phyloP scores from a whole-genome alignment of 2,329 filamentous ascomycete species.

The Fusarium falciforme region DNA sequence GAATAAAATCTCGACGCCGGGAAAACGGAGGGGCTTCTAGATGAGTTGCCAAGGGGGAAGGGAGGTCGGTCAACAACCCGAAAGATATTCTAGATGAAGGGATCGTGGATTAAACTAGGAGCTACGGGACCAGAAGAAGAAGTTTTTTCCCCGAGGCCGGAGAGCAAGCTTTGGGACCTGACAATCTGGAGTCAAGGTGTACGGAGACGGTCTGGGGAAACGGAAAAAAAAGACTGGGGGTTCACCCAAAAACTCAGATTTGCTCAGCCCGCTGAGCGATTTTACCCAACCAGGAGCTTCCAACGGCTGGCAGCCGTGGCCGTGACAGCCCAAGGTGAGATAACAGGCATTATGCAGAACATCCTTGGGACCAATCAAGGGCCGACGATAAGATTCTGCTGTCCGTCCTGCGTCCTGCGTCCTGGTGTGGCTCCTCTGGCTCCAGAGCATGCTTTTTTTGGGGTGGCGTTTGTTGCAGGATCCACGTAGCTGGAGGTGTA shows the following conservation, averaged over 20 bases:
- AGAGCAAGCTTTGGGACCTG: conserved; percentile 11
- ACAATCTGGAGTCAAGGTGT: conserved; percentile 27
- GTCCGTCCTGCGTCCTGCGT: conserved; percentile 19
- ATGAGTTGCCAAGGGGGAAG: conserved; percentile 17
- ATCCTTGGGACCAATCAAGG: conserved; percentile 43
- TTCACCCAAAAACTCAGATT: conserved; percentile 30
- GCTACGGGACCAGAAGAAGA: neutral
- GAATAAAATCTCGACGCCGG: conserved; percentile 31
- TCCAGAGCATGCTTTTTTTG: conserved; percentile 36
- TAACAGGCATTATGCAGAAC: conserved; percentile 51
- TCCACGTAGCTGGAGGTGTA: neutral
- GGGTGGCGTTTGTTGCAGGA: conserved; percentile 28
- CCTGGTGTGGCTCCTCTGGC: conserved; percentile 22
- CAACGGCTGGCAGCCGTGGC: conserved; percentile 35
- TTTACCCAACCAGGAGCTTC: conserved; percentile 31
- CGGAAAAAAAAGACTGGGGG: conserved; percentile 22
- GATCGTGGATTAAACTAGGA: neutral
- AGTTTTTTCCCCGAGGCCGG: conserved; percentile 27
- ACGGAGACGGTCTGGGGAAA: conserved; percentile 40
- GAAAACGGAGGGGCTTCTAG: conserved; percentile 28
- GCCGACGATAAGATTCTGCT: conserved; percentile 45
- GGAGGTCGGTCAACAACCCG: conserved; percentile 2
- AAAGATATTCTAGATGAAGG: conserved; percentile 3
- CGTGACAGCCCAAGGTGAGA: conserved; percentile 37
- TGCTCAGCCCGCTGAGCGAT: conserved; percentile 37